These are phyloP conservation scores for Penicillium fimorum DNA, from an alignment of 495 filamentous ascomycete genomes.

Conservation along the genomic window DNA sequence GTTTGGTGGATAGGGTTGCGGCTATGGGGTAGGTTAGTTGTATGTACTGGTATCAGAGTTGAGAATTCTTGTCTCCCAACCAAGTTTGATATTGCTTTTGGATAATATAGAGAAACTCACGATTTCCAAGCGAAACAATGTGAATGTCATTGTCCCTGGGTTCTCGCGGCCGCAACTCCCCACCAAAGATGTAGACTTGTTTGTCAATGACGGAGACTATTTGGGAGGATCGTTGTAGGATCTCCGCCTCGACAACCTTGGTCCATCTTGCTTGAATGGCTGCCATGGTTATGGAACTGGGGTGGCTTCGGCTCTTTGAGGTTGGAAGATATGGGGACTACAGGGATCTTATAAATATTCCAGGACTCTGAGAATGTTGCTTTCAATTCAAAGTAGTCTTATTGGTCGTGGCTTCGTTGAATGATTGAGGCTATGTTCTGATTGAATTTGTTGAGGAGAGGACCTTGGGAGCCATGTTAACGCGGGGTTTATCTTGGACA, in stretches of 20 bases:
- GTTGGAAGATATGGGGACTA: neutral
- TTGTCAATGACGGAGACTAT: constrained; percentile 63
- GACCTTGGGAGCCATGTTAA: neutral
- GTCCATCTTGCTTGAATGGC: constrained; percentile 3
- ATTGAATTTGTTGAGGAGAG: neutral
- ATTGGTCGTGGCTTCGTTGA: neutral
- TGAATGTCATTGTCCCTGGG: constrained; percentile 71
- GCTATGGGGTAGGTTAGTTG: neutral
- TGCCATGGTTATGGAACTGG: neutral
- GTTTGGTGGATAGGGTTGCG: neutral
- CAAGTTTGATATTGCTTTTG: neutral
- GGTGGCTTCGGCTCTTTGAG: neutral
- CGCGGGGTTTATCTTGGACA: too few species aligned
- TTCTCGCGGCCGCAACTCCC: constrained; percentile 41
- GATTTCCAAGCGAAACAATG: constrained; percentile 49
- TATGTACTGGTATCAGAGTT: neutral
- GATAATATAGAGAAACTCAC: constrained; percentile 12
- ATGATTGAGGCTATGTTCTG: neutral
- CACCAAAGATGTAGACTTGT: constrained; percentile 55
- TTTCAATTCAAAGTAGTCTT: neutral
- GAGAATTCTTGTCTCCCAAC: neutral
- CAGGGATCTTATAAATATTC: neutral
- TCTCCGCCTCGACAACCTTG: constrained; percentile 11
- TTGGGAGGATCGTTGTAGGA: constrained; percentile 69
- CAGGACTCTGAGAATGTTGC: too few species aligned